Percentiles rank a stretch among this genome's conserved stretches.
Conservation (phyloP, 2,329 filamentous ascomycete species). For the Colletotrichum caudatum region DNA sequence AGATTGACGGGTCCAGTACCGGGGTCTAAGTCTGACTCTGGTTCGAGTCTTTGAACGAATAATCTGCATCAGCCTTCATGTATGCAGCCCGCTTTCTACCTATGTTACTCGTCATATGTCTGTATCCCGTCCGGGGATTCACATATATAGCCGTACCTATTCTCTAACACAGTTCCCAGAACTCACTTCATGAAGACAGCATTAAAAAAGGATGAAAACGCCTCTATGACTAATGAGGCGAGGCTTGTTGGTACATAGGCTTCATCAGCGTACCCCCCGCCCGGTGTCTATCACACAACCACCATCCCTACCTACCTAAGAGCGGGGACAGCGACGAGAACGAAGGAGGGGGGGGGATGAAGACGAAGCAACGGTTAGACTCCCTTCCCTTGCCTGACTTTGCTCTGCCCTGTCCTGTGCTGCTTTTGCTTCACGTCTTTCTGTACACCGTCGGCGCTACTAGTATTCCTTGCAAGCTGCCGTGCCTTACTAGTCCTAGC, state of each 20-base stretch:
- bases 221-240: constrained; percentile 59
- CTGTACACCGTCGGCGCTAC: constrained; percentile 6
- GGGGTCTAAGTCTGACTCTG: not conserved
- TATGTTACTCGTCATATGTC: constrained; percentile 40
- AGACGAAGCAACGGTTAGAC: constrained; percentile 1
- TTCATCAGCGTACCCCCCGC: constrained; percentile 57
- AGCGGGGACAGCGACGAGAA: not conserved
- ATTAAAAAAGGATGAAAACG: constrained; percentile 44
- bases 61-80: constrained; percentile 14
- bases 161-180: constrained; percentile 36
- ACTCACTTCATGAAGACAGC: constrained; percentile 18
- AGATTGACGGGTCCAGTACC: constrained; percentile 1
- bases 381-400: constrained; percentile 3
- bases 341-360: not conserved
- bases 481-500: constrained; percentile 21
- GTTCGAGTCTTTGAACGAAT: not conserved
- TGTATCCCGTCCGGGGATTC: constrained; percentile 34
- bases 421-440: constrained; percentile 6
- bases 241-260: constrained; percentile 56
- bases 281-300: constrained; percentile 47
- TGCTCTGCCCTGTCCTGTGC: not conserved
- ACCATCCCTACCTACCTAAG: constrained; percentile 17
- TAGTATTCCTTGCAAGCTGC: constrained; percentile 18
- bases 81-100: not conserved
- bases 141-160: constrained; percentile 46